A percentile compares a stretch with the other conserved stretches of the same genome.
Evolutionary conservation across 768 basidiomycete species (phyloP).

Genomic region (Boletus reticuloceps): DNA sequence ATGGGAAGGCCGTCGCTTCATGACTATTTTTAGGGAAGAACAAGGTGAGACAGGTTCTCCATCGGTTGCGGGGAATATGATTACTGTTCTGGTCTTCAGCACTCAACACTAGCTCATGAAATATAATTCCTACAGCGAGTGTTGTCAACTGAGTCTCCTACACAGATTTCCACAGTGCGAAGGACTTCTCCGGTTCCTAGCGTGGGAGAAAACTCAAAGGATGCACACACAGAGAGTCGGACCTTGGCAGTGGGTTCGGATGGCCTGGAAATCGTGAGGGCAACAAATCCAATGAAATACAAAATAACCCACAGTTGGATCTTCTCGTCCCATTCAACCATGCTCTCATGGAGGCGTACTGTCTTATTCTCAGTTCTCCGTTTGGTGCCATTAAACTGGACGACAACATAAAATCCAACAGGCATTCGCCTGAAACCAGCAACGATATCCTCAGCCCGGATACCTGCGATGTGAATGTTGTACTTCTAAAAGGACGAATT

Average conservation of each 20-base stretch:
- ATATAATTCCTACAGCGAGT: not conserved
- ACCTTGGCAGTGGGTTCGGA: not conserved
- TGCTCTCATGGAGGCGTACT: not conserved
- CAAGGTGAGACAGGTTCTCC: not conserved
- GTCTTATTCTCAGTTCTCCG: not conserved
- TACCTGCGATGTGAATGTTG: not conserved
- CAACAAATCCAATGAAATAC: too few species aligned
- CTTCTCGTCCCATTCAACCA: not conserved
- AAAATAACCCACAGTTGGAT: not conserved
- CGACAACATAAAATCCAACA: constrained; percentile 6
- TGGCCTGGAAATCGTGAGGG: not conserved
- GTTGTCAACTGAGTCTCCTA: not conserved
- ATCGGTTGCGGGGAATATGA: not conserved
- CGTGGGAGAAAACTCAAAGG: constrained; percentile 2
- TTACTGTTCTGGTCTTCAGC: not conserved
- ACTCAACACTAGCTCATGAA: too few species aligned
- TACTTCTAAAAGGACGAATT: not conserved
- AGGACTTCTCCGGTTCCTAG: constrained; percentile 1
- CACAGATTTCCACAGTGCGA: not conserved
- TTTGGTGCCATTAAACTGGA: not conserved
- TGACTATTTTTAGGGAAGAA: not conserved
- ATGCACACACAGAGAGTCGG: not conserved
- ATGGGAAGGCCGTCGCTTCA: too few species aligned
- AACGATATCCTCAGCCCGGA: constrained; percentile 7
- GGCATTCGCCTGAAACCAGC: constrained; percentile 4